Evolutionary conservation across 768 basidiomycete species (phyloP).

Genomic region (Daedaleopsis sinensis): DNA sequence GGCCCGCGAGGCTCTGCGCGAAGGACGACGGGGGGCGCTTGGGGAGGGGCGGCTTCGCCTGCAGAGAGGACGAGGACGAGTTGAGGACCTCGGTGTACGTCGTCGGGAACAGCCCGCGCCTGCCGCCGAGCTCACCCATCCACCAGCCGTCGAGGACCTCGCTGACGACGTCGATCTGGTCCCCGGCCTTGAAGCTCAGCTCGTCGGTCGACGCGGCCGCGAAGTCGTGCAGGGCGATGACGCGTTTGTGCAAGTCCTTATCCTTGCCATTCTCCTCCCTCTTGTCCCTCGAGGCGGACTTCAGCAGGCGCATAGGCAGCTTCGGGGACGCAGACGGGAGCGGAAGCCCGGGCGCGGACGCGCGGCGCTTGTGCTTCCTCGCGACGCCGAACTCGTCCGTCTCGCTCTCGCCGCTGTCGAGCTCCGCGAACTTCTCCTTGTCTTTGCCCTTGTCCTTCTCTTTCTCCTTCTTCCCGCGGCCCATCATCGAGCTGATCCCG

Average conservation of each 20-base stretch:
- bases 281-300: constrained; percentile 42
- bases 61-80: constrained; percentile 26
- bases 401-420: constrained; percentile 9
- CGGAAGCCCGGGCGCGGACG: constrained; percentile 4
- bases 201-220: constrained; percentile 71
- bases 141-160: constrained; percentile 93
- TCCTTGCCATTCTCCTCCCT: constrained; percentile 46
- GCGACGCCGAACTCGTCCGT: not conserved
- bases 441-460: constrained; percentile 49
- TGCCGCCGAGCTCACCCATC: constrained; percentile 76
- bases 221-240: constrained; percentile 78
- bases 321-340: constrained; percentile 25
- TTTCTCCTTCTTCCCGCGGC: constrained; percentile 58
- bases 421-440: constrained; percentile 24
- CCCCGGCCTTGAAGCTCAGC: constrained; percentile 72
- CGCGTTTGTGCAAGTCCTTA: constrained; percentile 37
- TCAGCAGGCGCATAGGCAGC: constrained; percentile 45
- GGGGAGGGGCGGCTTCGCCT: constrained; percentile 28
- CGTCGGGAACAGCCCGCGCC: constrained; percentile 80
- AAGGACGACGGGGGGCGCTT: constrained; percentile 25
- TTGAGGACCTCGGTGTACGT: constrained; percentile 65
- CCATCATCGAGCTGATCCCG: constrained; percentile 64
- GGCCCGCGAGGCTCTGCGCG: constrained; percentile 5
- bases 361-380: constrained; percentile 19
- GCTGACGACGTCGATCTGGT: constrained; percentile 73